Percentiles rank a stretch among this genome's conserved stretches.
phyloP scores from a whole-genome alignment of 352 stramenopile genomes.

The Pelagophyceae sp. region DNA sequence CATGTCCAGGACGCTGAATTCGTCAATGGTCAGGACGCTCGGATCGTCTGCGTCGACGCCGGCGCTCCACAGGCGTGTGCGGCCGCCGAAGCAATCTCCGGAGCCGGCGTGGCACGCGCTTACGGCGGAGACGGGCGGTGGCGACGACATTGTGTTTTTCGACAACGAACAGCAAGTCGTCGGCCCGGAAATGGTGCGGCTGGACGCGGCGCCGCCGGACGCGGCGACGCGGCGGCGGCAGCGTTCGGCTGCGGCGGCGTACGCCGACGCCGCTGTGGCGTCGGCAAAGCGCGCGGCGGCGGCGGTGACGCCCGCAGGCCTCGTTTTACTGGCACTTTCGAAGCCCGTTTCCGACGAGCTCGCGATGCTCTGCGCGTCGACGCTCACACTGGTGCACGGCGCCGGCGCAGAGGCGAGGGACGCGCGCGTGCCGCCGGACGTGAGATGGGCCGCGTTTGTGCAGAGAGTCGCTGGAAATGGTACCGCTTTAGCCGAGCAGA shows the following conservation, averaged over 20 bases:
- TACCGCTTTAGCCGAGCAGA: not conserved
- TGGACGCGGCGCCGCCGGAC: too few species aligned
- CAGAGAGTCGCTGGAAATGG: not conserved
- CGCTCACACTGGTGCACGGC: not conserved
- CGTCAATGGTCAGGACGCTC: not conserved
- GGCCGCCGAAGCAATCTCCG: too few species aligned
- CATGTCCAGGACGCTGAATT: not conserved
- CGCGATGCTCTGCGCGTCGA: not conserved
- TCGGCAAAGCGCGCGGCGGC: not conserved
- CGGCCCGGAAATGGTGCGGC: too few species aligned
- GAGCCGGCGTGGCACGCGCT: too few species aligned
- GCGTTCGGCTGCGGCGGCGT: not conserved
- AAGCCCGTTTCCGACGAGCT: not conserved
- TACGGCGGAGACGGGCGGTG: too few species aligned
- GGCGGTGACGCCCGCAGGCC: too few species aligned
- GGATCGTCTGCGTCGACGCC: not conserved
- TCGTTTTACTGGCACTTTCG: too few species aligned
- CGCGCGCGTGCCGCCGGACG: not conserved
- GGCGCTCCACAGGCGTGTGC: too few species aligned
- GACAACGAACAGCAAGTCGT: too few species aligned
- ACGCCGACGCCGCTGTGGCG: not conserved
- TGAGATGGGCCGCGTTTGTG: conserved; percentile 1
- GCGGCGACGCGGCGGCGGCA: too few species aligned
- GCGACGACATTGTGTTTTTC: too few species aligned
- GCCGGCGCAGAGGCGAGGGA: not conserved